Evolutionary conservation across 2,329 filamentous ascomycete species (phyloP).

Genomic region (Epichloe gansuensis): DNA sequence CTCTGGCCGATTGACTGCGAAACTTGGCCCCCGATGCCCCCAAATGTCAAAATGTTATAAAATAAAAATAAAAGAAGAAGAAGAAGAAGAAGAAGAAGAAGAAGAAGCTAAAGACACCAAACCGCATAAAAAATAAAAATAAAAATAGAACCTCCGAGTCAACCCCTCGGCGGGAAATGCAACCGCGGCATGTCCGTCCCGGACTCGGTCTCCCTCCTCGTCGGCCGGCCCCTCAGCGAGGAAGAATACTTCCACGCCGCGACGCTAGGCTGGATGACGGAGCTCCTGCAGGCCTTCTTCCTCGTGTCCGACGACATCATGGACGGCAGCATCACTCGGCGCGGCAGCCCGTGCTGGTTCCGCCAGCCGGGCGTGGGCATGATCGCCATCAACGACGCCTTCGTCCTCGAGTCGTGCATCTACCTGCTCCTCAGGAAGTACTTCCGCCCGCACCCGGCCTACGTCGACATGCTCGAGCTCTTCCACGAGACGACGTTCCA

Average conservation of each 20-base stretch:
- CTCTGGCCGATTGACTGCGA: too few species aligned
- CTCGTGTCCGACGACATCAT: conserved; percentile 98
- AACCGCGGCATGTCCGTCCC: conserved; percentile 98
- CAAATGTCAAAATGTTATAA: not conserved
- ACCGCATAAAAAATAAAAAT: not conserved
- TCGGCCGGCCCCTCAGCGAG: conserved; percentile 56
- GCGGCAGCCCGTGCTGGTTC: conserved; percentile 95
- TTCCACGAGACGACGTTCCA: conserved; percentile 93
- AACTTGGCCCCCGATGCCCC: too few species aligned
- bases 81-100: not conserved
- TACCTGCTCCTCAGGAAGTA: conserved; percentile 87
- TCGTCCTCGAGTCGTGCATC: conserved; percentile 86
- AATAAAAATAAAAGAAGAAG: not conserved
- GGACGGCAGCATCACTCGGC: conserved; percentile 89
- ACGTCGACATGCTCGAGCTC: conserved; percentile 85
- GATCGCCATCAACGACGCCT: conserved; percentile 96
- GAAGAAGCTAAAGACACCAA: not conserved
- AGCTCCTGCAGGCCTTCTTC: conserved; percentile 98
- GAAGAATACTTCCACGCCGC: conserved; percentile 83
- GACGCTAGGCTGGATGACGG: conserved; percentile 91
- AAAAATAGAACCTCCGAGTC: conserved; percentile 58
- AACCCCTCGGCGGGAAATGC: conserved; percentile 92
- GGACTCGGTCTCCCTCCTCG: conserved; percentile 74
- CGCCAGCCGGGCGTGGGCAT: conserved; percentile 78
- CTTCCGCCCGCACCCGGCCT: conserved; percentile 77